Base-by-base conservation (phyloP, 345 rosid species). In the Aegle marmelos region DNA sequence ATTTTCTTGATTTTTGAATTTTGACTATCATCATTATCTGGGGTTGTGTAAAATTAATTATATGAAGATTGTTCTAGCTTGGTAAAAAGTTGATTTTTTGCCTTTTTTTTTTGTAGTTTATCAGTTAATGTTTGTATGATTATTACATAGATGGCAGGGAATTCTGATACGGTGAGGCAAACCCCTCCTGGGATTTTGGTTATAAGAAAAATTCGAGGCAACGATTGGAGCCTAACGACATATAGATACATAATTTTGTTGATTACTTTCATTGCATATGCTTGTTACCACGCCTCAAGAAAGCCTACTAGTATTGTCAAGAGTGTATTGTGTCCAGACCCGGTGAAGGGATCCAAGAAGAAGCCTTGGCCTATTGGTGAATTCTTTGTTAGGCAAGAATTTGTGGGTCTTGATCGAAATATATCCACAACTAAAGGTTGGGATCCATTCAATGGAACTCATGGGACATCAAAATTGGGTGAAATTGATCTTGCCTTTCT, bases 221-320 rank as follows among this genome's bases (percentile, higher is more conserved):
- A 85, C 37, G 91, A 95, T 77, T 90, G 91, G 94, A 87, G 86
- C 71, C 82, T 94, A 1, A 85, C 73, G n/a, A 85, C 94, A 17
- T 91, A 88, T 75, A 85, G 97, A 37, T 95, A 95, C 73, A 76
- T 81, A 50, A 81, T 92, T 78, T 76, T 95, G 70, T 76, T 95
- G 78, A 48, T 95, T 66, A 95, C 98, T 33, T 95, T 95, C 87
- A 79, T 95, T 56, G 99, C 99, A 0, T 95, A 93, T 73, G 85
- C 96, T 68, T 89, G 96, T 89, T 95, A 95, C 68, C 98, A 95
- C 56, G 99, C 99, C 1, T 95, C 97, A 50, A 87, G 97, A 45
- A 95, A 95, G 56, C 98, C 98, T 6, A 91, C 91, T 77, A 92
- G 98, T 86, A 95, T 93, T 81, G 98, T 93, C 68, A 95, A 95